phyloP scores from a whole-genome alignment of 2,329 filamentous ascomycete genomes.

The Aspergillus phoenicis region DNA sequence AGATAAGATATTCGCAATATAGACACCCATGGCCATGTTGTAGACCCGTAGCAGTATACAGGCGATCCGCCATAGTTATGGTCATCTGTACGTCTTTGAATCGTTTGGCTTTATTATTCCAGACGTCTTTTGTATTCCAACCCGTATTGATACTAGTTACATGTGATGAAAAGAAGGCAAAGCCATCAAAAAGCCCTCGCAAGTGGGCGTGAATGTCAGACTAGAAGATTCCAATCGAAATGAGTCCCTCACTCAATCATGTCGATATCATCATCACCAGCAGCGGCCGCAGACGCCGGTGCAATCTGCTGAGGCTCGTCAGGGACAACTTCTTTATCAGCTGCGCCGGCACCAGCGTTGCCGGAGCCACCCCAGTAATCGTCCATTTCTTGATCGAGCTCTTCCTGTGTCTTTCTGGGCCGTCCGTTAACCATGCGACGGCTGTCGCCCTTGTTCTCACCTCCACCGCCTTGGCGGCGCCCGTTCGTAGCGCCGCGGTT shows the following conservation, averaged over 20 bases:
- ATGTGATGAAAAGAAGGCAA: not conserved
- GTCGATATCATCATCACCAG: conserved; percentile 62
- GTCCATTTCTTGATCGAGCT: conserved; percentile 95
- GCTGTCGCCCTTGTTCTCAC: conserved; percentile 31
- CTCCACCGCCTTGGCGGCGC: conserved; percentile 40
- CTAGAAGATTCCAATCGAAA: not conserved
- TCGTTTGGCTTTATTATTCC: too few species aligned
- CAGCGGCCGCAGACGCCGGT: conserved; percentile 37
- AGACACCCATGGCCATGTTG: too few species aligned
- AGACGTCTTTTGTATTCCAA: not conserved
- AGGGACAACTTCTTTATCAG: conserved; percentile 34
- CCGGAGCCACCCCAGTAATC: conserved; percentile 76
- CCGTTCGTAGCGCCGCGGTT: conserved; percentile 49
- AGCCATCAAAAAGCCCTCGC: not conserved
- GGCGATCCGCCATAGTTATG: not conserved
- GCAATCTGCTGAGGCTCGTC: conserved; percentile 29
- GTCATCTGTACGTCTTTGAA: too few species aligned
- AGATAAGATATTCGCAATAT: too few species aligned
- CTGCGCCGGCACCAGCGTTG: conserved; percentile 42
- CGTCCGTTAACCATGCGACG: conserved; percentile 56
- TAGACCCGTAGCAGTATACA: too few species aligned
- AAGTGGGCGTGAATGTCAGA: not conserved
- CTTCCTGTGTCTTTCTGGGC: conserved; percentile 82
- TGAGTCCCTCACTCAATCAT: conserved; percentile 64
- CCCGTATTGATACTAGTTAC: not conserved